Percentiles rank a stretch among this genome's conserved stretches.
phyloP scores from a whole-genome alignment of 2,329 filamentous ascomycete genomes.

The Penicillium sclerotiorum region DNA sequence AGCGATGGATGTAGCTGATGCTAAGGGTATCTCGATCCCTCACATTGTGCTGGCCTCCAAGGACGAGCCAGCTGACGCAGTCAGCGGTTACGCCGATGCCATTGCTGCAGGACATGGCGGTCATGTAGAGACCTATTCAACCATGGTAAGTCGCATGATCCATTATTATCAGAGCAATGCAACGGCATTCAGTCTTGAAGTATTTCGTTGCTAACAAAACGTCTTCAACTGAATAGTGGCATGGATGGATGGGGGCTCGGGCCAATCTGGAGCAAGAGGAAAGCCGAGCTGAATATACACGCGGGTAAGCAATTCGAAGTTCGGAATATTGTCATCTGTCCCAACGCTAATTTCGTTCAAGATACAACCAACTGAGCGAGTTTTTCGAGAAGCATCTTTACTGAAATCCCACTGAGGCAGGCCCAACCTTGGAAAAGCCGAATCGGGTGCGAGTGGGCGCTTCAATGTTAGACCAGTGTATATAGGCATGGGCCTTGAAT shows the following conservation, averaged over 20 bases:
- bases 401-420: background rate
- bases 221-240: slow-evolving; percentile 43
- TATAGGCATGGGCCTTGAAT: too few species aligned
- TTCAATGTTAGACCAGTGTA: too few species aligned
- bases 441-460: too few species aligned
- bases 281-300: slow-evolving; percentile 63
- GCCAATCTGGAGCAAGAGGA: slow-evolving; percentile 59
- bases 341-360: background rate
- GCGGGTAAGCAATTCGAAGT: slow-evolving; percentile 61
- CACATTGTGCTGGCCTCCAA: slow-evolving; percentile 66
- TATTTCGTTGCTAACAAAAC: background rate
- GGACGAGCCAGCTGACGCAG: slow-evolving; percentile 61
- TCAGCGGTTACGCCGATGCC: slow-evolving; percentile 55
- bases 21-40: slow-evolving; percentile 62
- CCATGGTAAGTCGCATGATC: slow-evolving; percentile 49
- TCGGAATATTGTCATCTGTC: too few species aligned
- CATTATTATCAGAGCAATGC: background rate
- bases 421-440: too few species aligned
- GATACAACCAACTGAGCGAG: slow-evolving; percentile 24
- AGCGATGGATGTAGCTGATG: slow-evolving; percentile 59
- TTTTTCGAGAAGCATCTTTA: slow-evolving; percentile 29
- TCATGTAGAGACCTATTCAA: slow-evolving; percentile 64
- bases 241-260: slow-evolving; percentile 74
- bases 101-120: slow-evolving; percentile 58
- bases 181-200: background rate